Evolutionary conservation across 495 filamentous ascomycete genomes (phyloP).

Genomic region (Annulohypoxylon moriforme): DNA sequence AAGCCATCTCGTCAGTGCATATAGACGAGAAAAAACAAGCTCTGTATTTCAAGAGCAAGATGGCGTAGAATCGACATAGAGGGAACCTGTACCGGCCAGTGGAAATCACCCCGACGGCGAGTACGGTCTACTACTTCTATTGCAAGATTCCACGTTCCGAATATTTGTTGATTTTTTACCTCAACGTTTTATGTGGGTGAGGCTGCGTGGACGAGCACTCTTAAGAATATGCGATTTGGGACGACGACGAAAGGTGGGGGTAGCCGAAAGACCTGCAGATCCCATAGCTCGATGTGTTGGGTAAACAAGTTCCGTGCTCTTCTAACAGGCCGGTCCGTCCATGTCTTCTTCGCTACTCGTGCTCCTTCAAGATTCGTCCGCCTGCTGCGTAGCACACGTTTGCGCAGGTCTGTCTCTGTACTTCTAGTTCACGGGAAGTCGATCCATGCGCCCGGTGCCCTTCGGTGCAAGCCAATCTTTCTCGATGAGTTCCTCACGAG

Average conservation of each 20-base stretch:
- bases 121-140: slow-evolving; percentile 24
- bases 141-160: slow-evolving; percentile 10
- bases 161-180: neutral
- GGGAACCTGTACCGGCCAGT: slow-evolving; percentile 36
- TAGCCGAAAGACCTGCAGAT: neutral
- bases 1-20: neutral
- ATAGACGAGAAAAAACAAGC: slow-evolving; percentile 11
- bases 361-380: neutral
- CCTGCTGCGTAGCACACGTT: neutral
- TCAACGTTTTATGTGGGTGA: neutral
- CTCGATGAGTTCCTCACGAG: slow-evolving; percentile 78
- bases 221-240: neutral
- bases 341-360: neutral
- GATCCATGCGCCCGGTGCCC: slow-evolving; percentile 73
- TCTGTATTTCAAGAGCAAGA: slow-evolving; percentile 43
- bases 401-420: neutral
- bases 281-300: neutral
- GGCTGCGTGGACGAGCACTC: neutral
- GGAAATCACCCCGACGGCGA: slow-evolving; percentile 43
- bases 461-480: slow-evolving; percentile 74
- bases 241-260: neutral
- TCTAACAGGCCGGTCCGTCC: neutral
- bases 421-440: slow-evolving; percentile 66
- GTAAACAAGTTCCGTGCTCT: neutral
- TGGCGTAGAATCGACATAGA: slow-evolving; percentile 6